Base-by-base conservation (phyloP, 1,284 basidiomycete species). In the Austroboletus novae-zelandiae region DNA sequence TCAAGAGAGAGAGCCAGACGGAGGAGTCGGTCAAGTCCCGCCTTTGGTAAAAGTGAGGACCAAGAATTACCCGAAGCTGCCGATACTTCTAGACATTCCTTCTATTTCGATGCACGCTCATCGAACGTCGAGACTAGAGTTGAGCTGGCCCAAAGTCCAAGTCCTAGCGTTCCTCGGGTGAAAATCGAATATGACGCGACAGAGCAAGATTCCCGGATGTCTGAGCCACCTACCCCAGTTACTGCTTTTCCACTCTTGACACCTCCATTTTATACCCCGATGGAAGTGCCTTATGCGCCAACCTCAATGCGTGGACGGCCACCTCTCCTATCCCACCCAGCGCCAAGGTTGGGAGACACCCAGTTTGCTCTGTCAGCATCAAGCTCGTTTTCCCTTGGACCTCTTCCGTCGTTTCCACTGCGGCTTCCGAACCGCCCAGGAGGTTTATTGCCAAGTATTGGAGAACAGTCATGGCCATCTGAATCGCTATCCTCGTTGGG, bases 191-290 rank as follows among this genome's bases (percentile, higher is more conserved):
- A 64, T 40, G 59, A 65, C 20, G 30, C 51, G n/a, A 40, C 55
- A 6, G 61, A 64, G n/a, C 59, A 60, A 43, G 62, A 62, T 45
- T 50, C 46, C 13, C 35, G 43, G 20, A 55, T 56, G 54, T 59
- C 55, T 15, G 62, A 51, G 30, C 43, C 62, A 32, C 35, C 52
- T 25, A 66, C 64, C 5, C 62, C 65, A 43, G 54, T 34, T 14
- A 63, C 64, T 13, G 58, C 55, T 13, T 30, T 61, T 40, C 64
- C 62, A 29, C 44, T 66, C 14, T 13, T 32, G n/a, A 60, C 58
- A 14, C 57, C 65, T 34, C 64, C 61, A 3, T 63, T 67, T 45
- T 68, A 65, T 45, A 66, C 64, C 5, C 65, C 62, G 5, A 66
- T 65, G 62, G 65, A 67, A n/a, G 47, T 52, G 39, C 52, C 53